These are phyloP conservation scores for Penicillium occitanis DNA, from an alignment of 2,329 filamentous ascomycete genomes.

Conservation along the genomic window DNA sequence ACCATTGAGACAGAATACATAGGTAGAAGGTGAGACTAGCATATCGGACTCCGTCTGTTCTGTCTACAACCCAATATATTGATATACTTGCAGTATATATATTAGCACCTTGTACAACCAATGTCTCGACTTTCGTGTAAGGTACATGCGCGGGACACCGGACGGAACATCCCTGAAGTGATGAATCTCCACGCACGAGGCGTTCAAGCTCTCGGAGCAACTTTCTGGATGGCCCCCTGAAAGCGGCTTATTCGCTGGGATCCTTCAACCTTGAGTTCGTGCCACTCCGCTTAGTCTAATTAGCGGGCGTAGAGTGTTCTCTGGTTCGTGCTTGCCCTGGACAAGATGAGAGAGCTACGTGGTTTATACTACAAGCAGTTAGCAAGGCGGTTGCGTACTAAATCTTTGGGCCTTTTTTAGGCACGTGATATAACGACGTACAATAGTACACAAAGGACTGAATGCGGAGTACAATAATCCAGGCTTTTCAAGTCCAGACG, in stretches of 20 bases:
- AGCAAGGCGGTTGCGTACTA: neutral
- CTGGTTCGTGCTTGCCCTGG: neutral
- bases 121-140: neutral
- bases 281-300: slow-evolving; percentile 1
- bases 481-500: too few relatives aligned
- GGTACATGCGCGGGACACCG: neutral
- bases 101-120: neutral
- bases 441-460: neutral
- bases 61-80: neutral
- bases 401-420: neutral
- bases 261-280: neutral
- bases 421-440: neutral
- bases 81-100: neutral
- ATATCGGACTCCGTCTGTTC: neutral
- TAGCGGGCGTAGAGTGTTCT: neutral
- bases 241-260: neutral
- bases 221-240: neutral
- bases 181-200: slow-evolving; percentile 1
- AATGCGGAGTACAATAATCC: neutral
- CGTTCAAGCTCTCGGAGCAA: neutral
- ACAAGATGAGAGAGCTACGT: neutral
- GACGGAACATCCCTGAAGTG: neutral
- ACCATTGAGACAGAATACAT: neutral
- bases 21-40: neutral
- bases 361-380: neutral